Base-by-base conservation (phyloP, 495 filamentous ascomycete species). In the Pseudomonodictys pantanalensis region DNA sequence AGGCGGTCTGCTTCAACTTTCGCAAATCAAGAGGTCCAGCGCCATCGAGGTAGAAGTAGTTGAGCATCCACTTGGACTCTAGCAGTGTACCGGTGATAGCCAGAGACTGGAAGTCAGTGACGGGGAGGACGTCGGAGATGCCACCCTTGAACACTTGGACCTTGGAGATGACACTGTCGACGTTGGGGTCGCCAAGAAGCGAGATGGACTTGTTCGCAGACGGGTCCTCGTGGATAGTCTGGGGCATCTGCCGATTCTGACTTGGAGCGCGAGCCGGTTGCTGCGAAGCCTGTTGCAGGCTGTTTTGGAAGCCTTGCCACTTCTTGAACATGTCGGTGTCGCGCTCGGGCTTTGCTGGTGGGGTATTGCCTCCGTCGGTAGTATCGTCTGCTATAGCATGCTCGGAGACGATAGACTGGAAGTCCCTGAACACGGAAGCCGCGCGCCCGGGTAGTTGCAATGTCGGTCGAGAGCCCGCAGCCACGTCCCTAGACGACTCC, bases 1-100 rank as follows among this genome's bases (percentile, higher is more conserved):
- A 60, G 4, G 56, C 35, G 22, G 56, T 48, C 26, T 59, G 61
- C 29, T 65, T 65, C 26, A 68, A 17, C 52, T 61, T 61, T 17
- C 51, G 41, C 2, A 65, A 26, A 51, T 68, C 65, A 3, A 68
- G 57, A 22, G 50, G 58, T 2, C 57, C 66, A 11, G 11, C 29
- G 23, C 60, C 65, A 23, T 67, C 65, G 9, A 64, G 55, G 52
- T 55, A 60, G 52, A 67, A 67, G 46, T 64, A 67, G 45, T 64
- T 67, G 2, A 67, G 44, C 60, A 64, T 64, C 55, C 55, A 67
- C n/a, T 44, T 56, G 2, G 65, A 64, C 33, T 67, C 65, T 0
- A 67, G 60, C 3, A 67, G 44, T 1, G 65, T 57, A 15, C 60
- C 65, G n/a, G 55, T 64, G 33, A 67, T 64, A 1, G 60, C 60